Base-by-base conservation (phyloP, 1,284 basidiomycete genomes). In the Ustilago shanxiensis region DNA sequence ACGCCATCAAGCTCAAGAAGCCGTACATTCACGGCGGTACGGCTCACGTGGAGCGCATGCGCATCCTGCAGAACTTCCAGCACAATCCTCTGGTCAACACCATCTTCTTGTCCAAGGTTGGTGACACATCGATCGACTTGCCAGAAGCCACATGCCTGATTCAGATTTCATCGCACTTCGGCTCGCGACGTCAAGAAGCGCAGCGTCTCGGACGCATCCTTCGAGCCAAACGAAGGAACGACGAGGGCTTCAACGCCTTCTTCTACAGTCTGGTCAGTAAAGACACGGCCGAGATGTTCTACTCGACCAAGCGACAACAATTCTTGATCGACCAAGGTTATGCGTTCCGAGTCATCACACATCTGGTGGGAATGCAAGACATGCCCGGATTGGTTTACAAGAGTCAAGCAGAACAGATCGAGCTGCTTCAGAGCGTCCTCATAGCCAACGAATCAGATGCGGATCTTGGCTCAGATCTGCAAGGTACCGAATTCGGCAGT, bases 121-220 rank as follows among this genome's bases (percentile, higher is more conserved):
- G 97, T 82, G 97, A 99, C 87, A 99, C 97, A 33, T 98, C 95
- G 47, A 99, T 99, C 86, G 97, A 99, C 89, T 88, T 99, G 60
- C 97, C 97, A 28, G 97, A 99, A 88, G 97, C 97, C 55, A 99
- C 97, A 8, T 99, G 97, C 87, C 90, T 99, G 73, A 99, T 99
- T 79, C 97, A 99, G 88, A 98, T 99, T 79, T 98, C 95, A n/a
- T 97, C 95, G 18, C 97, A 99, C 87, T 99, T 99, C 87, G 97
- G 97, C 26, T 98, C 96, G 44, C 92, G 97, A 72, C 89, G 97
- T 77, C 97, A 99, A 88, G 97, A 99, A 87, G 97, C 97, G 6
- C 97, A 99, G 86, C 90, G 97, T 70, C 88, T 99, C 55, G 95
- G 95, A 91, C 83, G 76, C 89, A 99, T 99, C 82, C 88, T 99